Base-by-base conservation (phyloP, 2,329 filamentous ascomycete species). In the Paraconiothyrium sp. region DNA sequence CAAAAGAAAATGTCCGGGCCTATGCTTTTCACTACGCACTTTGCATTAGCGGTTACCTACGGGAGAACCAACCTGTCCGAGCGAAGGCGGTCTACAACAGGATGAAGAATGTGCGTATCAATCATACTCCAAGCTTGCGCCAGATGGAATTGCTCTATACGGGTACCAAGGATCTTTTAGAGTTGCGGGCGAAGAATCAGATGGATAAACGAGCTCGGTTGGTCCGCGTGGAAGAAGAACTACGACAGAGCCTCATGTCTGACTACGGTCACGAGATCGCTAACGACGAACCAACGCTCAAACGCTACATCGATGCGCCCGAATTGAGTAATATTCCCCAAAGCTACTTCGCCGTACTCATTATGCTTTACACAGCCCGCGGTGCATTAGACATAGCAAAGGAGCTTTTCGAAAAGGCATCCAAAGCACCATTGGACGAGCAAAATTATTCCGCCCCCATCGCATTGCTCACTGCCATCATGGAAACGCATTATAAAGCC, bases 401-500 rank as follows among this genome's bases (percentile, higher is more conserved):
- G 47, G 68, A 74, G 41, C 60, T 78, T 20, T 69, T 77, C 46
- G 61, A 67, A 32, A 62, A 63, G 6, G 66, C 70, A 22, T 58
- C 63, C 8, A 61, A 67, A 10, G 55, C 54, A 1, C 47, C 44
- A 16, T 7, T 41, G 11, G 57, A 54, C 9, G 47, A 64, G 10
- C 49, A 61, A 3, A 63, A 66, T 22, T 71, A 68, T 22, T 63
- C 66, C 24, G 66, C 64, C 1, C 74, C 76, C 11, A 66, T 76
- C 30, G 83, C 81, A 0, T 85, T 80, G 48, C 70, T 80, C 27
- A 77, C 75, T 6, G 77, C 89, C 9, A 78, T 94, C 60, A 94
- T 97, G 90, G 80, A 84, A 24, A 84, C 88, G 0, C 85, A 91
- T 71, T 80, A 88, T 47, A 80, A 83, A 55, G 85, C 89, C 20